These are phyloP conservation scores for Panellus pusillus DNA, from an alignment of 768 basidiomycete species.

Conservation along the genomic window DNA sequence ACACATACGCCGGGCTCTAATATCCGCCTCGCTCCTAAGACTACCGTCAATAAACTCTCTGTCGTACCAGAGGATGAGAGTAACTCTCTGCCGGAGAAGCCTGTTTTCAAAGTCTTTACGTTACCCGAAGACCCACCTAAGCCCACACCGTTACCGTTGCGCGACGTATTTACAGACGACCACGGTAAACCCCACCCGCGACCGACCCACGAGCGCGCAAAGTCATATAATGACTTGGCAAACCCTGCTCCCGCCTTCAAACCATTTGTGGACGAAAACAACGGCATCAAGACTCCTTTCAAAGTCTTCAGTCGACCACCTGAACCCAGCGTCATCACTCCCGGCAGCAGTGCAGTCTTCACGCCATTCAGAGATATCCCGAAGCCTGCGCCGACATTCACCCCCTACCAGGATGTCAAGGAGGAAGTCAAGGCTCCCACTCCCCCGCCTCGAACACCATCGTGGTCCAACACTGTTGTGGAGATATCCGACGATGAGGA, in stretches of 20 bases:
- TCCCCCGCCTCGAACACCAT: constrained; percentile 20
- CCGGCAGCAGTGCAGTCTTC: constrained; percentile 31
- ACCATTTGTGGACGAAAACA: constrained; percentile 38
- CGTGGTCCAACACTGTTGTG: constrained; percentile 24
- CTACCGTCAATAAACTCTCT: constrained; percentile 28
- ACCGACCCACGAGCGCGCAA: constrained; percentile 23
- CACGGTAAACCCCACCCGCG: constrained; percentile 20
- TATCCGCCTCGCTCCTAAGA: constrained; percentile 30
- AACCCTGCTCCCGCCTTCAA: constrained; percentile 22
- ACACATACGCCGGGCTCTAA: constrained; percentile 32
- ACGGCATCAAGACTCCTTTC: constrained; percentile 41
- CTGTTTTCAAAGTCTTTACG: constrained; percentile 63
- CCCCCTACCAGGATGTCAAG: constrained; percentile 35
- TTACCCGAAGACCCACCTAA: constrained; percentile 31
- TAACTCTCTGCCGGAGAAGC: constrained; percentile 19
- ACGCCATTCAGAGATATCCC: constrained; percentile 40
- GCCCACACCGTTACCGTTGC: constrained; percentile 21
- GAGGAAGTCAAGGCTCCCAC: constrained; percentile 26
- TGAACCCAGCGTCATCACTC: constrained; percentile 39
- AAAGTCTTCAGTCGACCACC: constrained; percentile 79
- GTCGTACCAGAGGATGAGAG: constrained; percentile 37
- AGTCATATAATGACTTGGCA: constrained; percentile 18
- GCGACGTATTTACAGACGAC: constrained; percentile 25
- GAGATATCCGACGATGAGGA: constrained; percentile 31
- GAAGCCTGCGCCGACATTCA: constrained; percentile 31